Evolutionary conservation across 495 filamentous ascomycete genomes (phyloP).

Genomic region (Achaetomiella virescens): DNA sequence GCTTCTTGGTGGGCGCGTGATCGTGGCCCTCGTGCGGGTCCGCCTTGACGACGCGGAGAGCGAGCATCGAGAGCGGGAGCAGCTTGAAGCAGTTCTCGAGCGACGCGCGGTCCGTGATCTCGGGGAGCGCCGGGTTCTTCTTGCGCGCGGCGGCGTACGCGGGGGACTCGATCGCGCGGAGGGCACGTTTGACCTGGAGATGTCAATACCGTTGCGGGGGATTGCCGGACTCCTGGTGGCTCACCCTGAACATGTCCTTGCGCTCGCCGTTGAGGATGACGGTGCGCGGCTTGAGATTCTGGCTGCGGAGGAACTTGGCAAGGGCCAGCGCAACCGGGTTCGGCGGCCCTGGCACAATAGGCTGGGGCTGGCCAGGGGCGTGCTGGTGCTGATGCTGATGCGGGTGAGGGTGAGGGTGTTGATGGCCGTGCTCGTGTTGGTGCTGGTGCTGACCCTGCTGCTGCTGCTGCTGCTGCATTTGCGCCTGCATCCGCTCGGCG

Average conservation of each 20-base stretch:
- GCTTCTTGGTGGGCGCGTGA: conserved; percentile 46
- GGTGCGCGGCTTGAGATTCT: conserved; percentile 84
- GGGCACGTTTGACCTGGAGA: conserved; percentile 82
- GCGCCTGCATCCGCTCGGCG: conserved; percentile 58
- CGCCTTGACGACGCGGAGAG: conserved; percentile 79
- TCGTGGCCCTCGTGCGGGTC: conserved; percentile 72
- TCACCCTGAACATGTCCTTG: conserved; percentile 97
- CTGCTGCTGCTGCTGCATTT: conserved; percentile 62
- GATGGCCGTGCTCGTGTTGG: conserved; percentile 34
- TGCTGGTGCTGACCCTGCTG: conserved; percentile 35
- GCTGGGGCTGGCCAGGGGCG: conserved; percentile 41
- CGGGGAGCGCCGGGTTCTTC: conserved; percentile 85
- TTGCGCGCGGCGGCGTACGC: conserved; percentile 79
- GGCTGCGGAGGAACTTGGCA: conserved; percentile 78
- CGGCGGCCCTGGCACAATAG: conserved; percentile 65
- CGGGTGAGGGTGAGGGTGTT: conserved; percentile 53
- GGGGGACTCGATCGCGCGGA: conserved; percentile 84
- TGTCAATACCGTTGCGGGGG: conserved; percentile 1
- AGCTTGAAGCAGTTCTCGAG: conserved; percentile 93
- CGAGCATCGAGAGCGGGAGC: conserved; percentile 90
- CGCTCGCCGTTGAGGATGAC: conserved; percentile 93
- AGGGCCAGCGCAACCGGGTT: conserved; percentile 84
- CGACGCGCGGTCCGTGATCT: conserved; percentile 75
- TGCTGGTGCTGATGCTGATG: conserved; percentile 60
- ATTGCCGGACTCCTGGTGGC: neutral